phyloP scores from a whole-genome alignment of 495 filamentous ascomycete genomes.

The Chlorociboria aeruginascens region DNA sequence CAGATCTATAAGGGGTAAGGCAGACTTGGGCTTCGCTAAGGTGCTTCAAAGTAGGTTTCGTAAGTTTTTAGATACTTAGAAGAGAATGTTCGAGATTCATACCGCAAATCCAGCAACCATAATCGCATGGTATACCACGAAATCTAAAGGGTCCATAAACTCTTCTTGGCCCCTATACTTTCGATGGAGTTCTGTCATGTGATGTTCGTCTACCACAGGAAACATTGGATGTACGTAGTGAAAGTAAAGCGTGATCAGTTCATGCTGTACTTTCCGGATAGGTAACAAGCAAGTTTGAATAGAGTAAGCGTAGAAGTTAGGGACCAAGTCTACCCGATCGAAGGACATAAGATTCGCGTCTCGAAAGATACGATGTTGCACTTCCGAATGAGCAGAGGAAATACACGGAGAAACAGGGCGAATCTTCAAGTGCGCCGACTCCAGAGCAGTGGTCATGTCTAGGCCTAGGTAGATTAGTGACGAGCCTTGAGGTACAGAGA shows the following conservation, averaged over 20 bases:
- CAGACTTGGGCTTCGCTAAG: slow-evolving; percentile 3
- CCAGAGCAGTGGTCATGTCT: slow-evolving; percentile 5
- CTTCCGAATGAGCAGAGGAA: background rate
- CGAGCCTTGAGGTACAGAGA: background rate
- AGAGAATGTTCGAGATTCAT: background rate
- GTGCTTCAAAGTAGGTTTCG: background rate
- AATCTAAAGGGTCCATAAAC: slow-evolving; percentile 3
- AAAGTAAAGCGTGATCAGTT: slow-evolving; percentile 4
- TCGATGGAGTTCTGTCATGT: slow-evolving; percentile 4
- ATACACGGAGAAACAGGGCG: background rate
- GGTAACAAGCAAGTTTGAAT: slow-evolving; percentile 1
- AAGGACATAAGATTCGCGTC: background rate
- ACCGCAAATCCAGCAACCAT: slow-evolving; percentile 6
- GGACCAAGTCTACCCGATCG: slow-evolving; percentile 4
- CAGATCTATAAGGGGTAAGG: slow-evolving; percentile 3
- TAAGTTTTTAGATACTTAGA: background rate
- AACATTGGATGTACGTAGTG: slow-evolving; percentile 9
- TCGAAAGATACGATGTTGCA: background rate
- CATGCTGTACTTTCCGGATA: slow-evolving; percentile 6
- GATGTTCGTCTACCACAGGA: slow-evolving; percentile 5
- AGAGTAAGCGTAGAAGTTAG: slow-evolving; percentile 5
- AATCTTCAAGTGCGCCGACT: background rate
- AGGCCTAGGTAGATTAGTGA: background rate
- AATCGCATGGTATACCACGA: slow-evolving; percentile 6
- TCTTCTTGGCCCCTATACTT: slow-evolving; percentile 4